Evolutionary conservation across 805 yeast species (phyloP).

Genomic region (Kluyveromyces wickerhamii): DNA sequence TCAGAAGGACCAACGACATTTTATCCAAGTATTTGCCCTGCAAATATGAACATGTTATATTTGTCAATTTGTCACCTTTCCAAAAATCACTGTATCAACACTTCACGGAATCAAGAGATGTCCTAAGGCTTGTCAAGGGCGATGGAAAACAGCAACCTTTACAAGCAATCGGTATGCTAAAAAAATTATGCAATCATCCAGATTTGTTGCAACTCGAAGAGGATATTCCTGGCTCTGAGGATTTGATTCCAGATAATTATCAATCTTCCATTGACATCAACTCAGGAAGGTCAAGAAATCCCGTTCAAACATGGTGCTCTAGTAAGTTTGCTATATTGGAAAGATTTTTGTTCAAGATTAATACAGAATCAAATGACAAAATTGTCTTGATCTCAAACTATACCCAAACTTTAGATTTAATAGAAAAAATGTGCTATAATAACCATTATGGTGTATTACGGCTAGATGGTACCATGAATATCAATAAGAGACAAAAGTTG

Average conservation of each 20-base stretch:
- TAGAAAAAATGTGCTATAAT: conserved; percentile 75
- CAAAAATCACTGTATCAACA: conserved; percentile 65
- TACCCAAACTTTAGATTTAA: conserved; percentile 86
- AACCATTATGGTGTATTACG: conserved; percentile 71
- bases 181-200: conserved; percentile 92
- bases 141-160: conserved; percentile 52
- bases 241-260: conserved; percentile 69
- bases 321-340: conserved; percentile 83
- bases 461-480: conserved; percentile 87
- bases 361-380: conserved; percentile 81
- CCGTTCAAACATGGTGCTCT: conserved; percentile 73
- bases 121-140: conserved; percentile 42
- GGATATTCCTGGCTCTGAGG: conserved; percentile 52
- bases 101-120: conserved; percentile 73
- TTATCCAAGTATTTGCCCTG: conserved; percentile 90
- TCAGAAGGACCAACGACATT: conserved; percentile 91
- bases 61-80: conserved; percentile 72
- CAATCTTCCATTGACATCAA: conserved; percentile 15
- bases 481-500: conserved; percentile 84
- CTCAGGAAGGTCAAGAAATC: conserved; percentile 31
- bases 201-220: conserved; percentile 68
- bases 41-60: conserved; percentile 95
- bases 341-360: conserved; percentile 71
- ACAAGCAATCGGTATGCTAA: conserved; percentile 80
- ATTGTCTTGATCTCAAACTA: conserved; percentile 92